phyloP scores from a whole-genome alignment of 2,329 filamentous ascomycete species.

The Colletotrichum ledebouriae region DNA sequence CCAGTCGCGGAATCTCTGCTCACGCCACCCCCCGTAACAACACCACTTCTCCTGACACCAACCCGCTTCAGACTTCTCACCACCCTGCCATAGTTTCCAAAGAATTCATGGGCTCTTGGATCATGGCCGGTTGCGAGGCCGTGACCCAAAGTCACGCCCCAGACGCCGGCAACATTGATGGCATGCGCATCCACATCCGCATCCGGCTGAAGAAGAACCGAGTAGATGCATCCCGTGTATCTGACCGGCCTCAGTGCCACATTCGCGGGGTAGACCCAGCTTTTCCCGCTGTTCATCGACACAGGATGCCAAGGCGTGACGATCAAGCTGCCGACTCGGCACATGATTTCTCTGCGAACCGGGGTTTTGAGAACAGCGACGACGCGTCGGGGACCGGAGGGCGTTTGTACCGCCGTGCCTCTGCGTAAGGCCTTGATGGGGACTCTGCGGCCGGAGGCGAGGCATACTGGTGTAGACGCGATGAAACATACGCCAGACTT shows the following conservation, averaged over 20 bases:
- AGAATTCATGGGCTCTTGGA: conserved; percentile 65
- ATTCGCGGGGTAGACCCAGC: conserved; percentile 63
- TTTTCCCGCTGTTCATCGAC: conserved; percentile 49
- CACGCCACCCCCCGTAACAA: conserved; percentile 60
- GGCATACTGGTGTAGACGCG: conserved; percentile 59
- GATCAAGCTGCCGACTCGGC: conserved; percentile 59
- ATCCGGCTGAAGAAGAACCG: conserved; percentile 66
- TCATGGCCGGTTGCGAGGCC: conserved; percentile 59
- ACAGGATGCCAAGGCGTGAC: conserved; percentile 74
- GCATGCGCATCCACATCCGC: conserved; percentile 61
- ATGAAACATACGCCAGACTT: conserved; percentile 65
- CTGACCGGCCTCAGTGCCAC: conserved; percentile 50
- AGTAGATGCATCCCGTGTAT: conserved; percentile 69
- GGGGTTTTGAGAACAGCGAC: conserved; percentile 64
- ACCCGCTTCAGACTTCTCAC: conserved; percentile 53
- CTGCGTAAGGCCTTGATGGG: conserved; percentile 59
- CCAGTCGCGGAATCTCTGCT: conserved; percentile 55
- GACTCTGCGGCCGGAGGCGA: conserved; percentile 57
- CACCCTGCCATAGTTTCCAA: conserved; percentile 64
- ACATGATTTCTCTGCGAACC: conserved; percentile 57
- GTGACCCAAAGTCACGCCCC: conserved; percentile 72
- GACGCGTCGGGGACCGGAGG: conserved; percentile 62
- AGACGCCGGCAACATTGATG: conserved; percentile 59
- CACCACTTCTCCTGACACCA: conserved; percentile 53
- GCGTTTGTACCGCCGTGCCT: conserved; percentile 65